A percentile compares a stretch with the other conserved stretches of the same genome.
phyloP scores from a whole-genome alignment of 371 early-diverging fungal genomes.

The Paraphysoderma sedebokerense region DNA sequence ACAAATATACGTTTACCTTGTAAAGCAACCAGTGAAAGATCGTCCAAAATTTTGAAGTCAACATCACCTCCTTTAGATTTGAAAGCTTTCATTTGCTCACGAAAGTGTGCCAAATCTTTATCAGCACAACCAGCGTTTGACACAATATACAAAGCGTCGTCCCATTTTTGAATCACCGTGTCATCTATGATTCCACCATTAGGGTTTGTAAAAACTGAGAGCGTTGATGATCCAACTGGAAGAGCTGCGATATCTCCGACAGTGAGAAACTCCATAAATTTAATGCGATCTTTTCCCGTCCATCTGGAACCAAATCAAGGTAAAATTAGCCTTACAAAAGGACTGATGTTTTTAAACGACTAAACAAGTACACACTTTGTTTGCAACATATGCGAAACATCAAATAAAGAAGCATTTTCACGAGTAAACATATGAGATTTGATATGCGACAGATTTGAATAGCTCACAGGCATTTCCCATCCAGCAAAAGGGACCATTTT shows the following conservation, averaged over 20 bases:
- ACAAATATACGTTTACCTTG: slow-evolving; percentile 44
- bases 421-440: slow-evolving; percentile 83
- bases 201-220: slow-evolving; percentile 87
- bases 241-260: slow-evolving; percentile 74
- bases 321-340: not conserved
- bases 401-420: slow-evolving; percentile 81
- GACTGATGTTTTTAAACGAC: not conserved
- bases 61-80: slow-evolving; percentile 67
- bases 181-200: slow-evolving; percentile 96
- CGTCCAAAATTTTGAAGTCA: slow-evolving; percentile 60
- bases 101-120: slow-evolving; percentile 81
- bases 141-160: slow-evolving; percentile 71
- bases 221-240: slow-evolving; percentile 58
- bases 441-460: slow-evolving; percentile 57
- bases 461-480: slow-evolving; percentile 90
- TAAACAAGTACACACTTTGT: slow-evolving; percentile 41
- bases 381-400: slow-evolving; percentile 97
- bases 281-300: slow-evolving; percentile 67
- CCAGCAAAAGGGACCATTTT: slow-evolving; percentile 97
- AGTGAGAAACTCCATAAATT: slow-evolving; percentile 73
- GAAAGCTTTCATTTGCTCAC: slow-evolving; percentile 50
- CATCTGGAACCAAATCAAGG: slow-evolving; percentile 28
- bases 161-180: slow-evolving; percentile 49
- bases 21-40: slow-evolving; percentile 72
- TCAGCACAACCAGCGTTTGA: slow-evolving; percentile 94